These are phyloP conservation scores for Trichoderma aggressivum DNA, from an alignment of 2,329 filamentous ascomycete genomes.

Conservation along the genomic window DNA sequence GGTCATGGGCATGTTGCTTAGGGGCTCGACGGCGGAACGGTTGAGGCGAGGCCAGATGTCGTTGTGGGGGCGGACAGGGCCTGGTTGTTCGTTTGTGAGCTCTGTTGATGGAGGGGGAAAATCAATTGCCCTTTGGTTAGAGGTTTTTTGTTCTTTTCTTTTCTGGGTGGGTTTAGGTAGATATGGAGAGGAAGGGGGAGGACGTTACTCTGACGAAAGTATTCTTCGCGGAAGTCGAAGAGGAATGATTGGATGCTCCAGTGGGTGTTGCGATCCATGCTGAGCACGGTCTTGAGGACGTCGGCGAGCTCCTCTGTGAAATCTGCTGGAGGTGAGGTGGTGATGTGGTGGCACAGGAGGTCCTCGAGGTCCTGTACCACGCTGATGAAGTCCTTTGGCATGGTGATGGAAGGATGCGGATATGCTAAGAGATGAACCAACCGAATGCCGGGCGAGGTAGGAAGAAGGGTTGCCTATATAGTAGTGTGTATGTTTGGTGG, in stretches of 20 bases:
- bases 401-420: neutral
- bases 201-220: neutral
- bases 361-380: slow-evolving; percentile 10
- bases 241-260: slow-evolving; percentile 17
- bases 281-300: neutral
- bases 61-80: neutral
- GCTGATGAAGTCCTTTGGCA: slow-evolving; percentile 7
- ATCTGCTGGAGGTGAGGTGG: neutral
- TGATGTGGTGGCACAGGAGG: slow-evolving; percentile 14
- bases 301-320: neutral
- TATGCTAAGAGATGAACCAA: neutral
- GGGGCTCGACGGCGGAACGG: neutral
- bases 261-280: neutral
- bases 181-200: neutral
- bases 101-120: neutral
- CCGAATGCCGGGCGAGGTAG: neutral
- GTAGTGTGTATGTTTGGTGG: neutral
- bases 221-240: slow-evolving; percentile 11
- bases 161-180: neutral
- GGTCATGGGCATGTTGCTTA: slow-evolving; percentile 10
- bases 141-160: neutral
- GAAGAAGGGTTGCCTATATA: neutral
- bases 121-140: neutral
- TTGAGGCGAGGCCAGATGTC: slow-evolving; percentile 15
- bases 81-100: neutral